These are phyloP conservation scores for Exophiala sideris DNA, from an alignment of 2,329 filamentous ascomycete genomes.

Conservation along the genomic window DNA sequence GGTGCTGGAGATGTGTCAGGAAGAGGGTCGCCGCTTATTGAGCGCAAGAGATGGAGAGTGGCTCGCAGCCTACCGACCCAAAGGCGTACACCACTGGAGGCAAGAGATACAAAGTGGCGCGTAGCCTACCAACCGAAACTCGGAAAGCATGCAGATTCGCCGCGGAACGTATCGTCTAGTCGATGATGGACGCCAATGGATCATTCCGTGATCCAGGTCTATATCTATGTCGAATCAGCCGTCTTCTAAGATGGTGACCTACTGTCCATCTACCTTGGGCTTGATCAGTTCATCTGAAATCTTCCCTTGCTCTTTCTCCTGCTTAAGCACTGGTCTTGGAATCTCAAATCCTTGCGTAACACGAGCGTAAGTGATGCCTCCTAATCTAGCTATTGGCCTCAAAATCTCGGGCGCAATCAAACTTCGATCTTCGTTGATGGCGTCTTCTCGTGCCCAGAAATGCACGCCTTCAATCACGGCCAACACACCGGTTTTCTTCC, in stretches of 20 bases:
- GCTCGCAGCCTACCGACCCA: too few relatives aligned
- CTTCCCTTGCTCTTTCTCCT: background rate
- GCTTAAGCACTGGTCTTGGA: slow-evolving; percentile 48
- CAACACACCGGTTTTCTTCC: slow-evolving; percentile 71
- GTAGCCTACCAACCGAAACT: too few relatives aligned
- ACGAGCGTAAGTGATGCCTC: slow-evolving; percentile 81
- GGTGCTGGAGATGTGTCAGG: too few relatives aligned
- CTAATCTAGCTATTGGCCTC: slow-evolving; percentile 68
- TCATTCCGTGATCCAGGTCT: too few relatives aligned
- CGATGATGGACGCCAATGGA: too few relatives aligned
- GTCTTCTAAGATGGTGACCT: background rate
- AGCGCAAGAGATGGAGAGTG: too few relatives aligned
- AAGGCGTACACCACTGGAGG: too few relatives aligned
- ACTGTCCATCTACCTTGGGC: background rate
- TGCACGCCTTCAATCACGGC: slow-evolving; percentile 76
- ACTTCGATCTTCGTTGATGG: slow-evolving; percentile 72
- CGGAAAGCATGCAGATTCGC: too few relatives aligned
- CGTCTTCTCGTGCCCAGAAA: slow-evolving; percentile 89
- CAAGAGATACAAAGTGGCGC: too few relatives aligned
- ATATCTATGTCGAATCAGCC: too few relatives aligned
- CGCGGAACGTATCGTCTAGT: too few relatives aligned
- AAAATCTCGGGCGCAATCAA: slow-evolving; percentile 73
- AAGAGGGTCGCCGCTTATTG: too few relatives aligned
- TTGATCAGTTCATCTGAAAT: background rate
- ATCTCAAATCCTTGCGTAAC: slow-evolving; percentile 69